Base-by-base conservation (phyloP, 805 yeast species). In the Yamadazyma sp. region DNA sequence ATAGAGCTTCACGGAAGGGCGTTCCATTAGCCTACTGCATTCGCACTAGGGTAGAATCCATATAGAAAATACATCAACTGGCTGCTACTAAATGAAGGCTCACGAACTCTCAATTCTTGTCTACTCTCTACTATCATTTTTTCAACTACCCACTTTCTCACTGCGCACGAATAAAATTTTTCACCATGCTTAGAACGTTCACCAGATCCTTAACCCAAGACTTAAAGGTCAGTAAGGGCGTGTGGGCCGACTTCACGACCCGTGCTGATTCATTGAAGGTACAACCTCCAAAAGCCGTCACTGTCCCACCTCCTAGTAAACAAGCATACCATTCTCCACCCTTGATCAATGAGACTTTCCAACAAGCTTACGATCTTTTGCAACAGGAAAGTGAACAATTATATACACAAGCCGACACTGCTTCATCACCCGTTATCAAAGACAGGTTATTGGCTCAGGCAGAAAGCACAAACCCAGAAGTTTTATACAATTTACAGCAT, bases 401-500 rank as follows among this genome's bases (percentile, higher is more conserved):
- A 21, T 77, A 79, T 53, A 45, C 55, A 4, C 41, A 64, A 41
- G 55, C 77, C 23, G 67, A 65, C 42, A 37, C 56, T 1, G 29
- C 50, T n/a, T 46, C 48, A 6, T 40, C 46, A 11, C 53, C 56
- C 13, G 49, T 44, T 16, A 33, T 42, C 17, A 49, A 47, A 18
- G 28, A 37, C 25, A 14, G 53, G 24, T 58, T 78, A 17, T 56
- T 69, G 20, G 70, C 77, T 6, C 66, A 74, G 40, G 88, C 95
- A 1, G 95, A 91, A 59, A 53, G 71, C 32, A 59, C 72, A 55
- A 87, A 90, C 57, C 98, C 98, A 11, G 95, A 88, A 60, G 96
- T 88, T 9, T 67, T 78, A 39, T 87, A 76, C 66, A 86, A 83
- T 59, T 70, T 76, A 27, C 66, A 67, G 28, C 79, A 58, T 55